Base-by-base conservation (phyloP, 148 eudicot species). In the Arbutus unedo region DNA sequence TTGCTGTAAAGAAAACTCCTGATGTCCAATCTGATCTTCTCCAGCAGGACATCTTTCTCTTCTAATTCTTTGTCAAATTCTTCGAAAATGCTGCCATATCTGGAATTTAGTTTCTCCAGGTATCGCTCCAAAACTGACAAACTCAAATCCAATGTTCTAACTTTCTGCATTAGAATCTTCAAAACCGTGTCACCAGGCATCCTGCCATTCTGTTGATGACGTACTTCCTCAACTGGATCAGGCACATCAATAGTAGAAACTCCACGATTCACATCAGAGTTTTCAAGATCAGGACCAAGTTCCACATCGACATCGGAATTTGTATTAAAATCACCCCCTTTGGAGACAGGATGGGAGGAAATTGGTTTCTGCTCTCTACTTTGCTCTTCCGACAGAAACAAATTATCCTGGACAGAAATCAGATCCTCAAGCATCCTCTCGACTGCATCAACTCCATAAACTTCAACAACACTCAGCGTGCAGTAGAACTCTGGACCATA, bases 151-250 rank as follows among this genome's bases (percentile, higher is more conserved):
- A 94, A 88, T 8, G 93, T 87, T 71, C 98, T 85, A 79, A 96
- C 98, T 83, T 96, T 96, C 89, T 96, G 95, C 98, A 94, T 94
- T 68, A 96, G 89, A 83, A 96, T 94, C 93, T 96, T 96, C 55
- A 96, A 91, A 85, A 93, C 99, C 50, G 94, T 93, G 85, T 96
- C 99, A 79, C 99, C 98, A 15, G 99, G 99, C 95, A 94, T 92
- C 84, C 99, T 90, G 80, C 98, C 91, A 56, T 85, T 88, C 74
- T 89, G 98, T 80, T 90, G 96, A 76, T 87, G 97, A 44, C 89
- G 95, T 71, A 82, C 82, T 86, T 93, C 98, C 83, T 92, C 92
- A 68, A 85, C 85, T 71, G 98, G 90, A 87, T 93, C 98, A 84
- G 91, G 89, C 83, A 83, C 85, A 49, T 74, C 67, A 64, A 82